phyloP scores from a whole-genome alignment of 2,329 filamentous ascomycete genomes.

The Aspergillus texensis region DNA sequence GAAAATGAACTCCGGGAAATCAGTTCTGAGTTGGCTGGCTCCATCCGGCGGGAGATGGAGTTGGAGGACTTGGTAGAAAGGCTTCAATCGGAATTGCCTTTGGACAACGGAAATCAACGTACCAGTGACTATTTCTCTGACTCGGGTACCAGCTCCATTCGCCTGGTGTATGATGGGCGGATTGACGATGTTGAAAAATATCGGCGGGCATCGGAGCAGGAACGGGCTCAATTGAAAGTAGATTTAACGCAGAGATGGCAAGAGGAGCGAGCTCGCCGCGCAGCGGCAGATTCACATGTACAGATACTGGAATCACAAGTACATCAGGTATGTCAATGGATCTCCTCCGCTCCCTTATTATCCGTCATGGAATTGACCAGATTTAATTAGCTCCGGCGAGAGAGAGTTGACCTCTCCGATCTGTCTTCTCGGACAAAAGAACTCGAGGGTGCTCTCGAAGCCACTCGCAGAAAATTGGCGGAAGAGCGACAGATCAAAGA shows the following conservation, averaged over 20 bases:
- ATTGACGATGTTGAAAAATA: constrained; percentile 77
- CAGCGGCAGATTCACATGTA: constrained; percentile 80
- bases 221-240: constrained; percentile 81
- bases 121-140: constrained; percentile 99
- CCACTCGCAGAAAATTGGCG: constrained; percentile 75
- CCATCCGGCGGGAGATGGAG: constrained; percentile 94
- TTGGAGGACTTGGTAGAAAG: constrained; percentile 91
- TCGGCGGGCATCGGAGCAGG: constrained; percentile 83
- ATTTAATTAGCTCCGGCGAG: constrained; percentile 46
- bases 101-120: constrained; percentile 62
- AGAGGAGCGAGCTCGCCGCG: constrained; percentile 76
- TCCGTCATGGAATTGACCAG: constrained; percentile 16
- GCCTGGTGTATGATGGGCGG: constrained; percentile 67
- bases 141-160: constrained; percentile 83
- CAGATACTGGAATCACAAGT: constrained; percentile 79
- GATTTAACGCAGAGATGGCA: constrained; percentile 85
- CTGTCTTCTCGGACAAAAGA: constrained; percentile 67
- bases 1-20: constrained; percentile 94
- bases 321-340: constrained; percentile 55
- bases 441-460: constrained; percentile 78
- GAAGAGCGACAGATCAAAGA: constrained; percentile 87
- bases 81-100: constrained; percentile 72
- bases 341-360: neutral
- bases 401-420: constrained; percentile 54
- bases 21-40: constrained; percentile 86